These are phyloP conservation scores for Teratosphaeria destructans DNA, from an alignment of 2,329 filamentous ascomycete genomes.

Conservation along the genomic window DNA sequence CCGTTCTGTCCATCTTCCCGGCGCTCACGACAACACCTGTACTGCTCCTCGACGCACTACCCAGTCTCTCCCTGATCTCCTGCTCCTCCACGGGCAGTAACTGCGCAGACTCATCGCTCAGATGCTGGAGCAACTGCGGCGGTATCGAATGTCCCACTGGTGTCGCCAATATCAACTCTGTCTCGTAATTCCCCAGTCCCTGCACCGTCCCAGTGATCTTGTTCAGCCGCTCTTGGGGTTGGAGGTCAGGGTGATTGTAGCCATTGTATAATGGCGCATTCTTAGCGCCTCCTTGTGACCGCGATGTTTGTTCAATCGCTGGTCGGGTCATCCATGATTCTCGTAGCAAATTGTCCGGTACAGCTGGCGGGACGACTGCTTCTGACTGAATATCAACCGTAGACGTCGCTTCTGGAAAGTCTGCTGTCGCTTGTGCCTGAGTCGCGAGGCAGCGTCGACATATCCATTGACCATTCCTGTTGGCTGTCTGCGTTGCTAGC, in stretches of 20 bases:
- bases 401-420: background rate
- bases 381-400: background rate
- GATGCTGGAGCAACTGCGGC: constrained; percentile 15
- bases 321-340: background rate
- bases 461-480: constrained; percentile 16
- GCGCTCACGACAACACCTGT: constrained; percentile 64
- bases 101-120: constrained; percentile 1
- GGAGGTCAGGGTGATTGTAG: background rate
- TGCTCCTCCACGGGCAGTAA: constrained; percentile 16
- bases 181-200: constrained; percentile 8
- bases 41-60: constrained; percentile 17
- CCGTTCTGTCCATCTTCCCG: constrained; percentile 67
- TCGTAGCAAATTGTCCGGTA: background rate
- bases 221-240: background rate
- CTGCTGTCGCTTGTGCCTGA: background rate
- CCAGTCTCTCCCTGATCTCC: constrained; percentile 13
- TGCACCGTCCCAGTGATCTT: background rate
- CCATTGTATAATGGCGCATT: background rate
- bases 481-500: constrained; percentile 5
- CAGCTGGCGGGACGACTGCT: background rate
- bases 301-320: background rate
- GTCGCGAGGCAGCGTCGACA: constrained; percentile 24
- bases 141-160: constrained; percentile 13
- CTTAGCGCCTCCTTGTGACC: background rate
- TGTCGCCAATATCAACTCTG: constrained; percentile 15